These are phyloP conservation scores for Ceratobasidium sp. DNA, from an alignment of 1,284 basidiomycete species.

Conservation along the genomic window DNA sequence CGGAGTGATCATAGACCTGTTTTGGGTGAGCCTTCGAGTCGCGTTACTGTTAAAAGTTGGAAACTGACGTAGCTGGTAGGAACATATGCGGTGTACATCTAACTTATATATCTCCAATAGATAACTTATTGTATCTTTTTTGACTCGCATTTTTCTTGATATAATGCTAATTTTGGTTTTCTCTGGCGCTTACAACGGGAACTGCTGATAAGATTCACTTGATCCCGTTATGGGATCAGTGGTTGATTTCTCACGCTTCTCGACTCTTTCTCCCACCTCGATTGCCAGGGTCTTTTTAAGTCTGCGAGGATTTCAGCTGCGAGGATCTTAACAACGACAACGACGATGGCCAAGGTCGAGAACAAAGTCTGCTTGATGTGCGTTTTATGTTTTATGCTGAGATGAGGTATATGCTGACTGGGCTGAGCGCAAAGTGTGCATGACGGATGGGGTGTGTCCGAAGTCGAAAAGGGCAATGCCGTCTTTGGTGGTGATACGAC, in stretches of 20 bases:
- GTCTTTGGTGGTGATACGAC: slow-evolving; percentile 86
- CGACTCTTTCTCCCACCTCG: slow-evolving; percentile 25
- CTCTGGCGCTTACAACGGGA: neutral
- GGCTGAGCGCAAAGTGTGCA: slow-evolving; percentile 73
- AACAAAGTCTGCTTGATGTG: slow-evolving; percentile 94
- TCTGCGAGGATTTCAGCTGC: slow-evolving; percentile 20
- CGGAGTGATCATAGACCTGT: slow-evolving; percentile 56
- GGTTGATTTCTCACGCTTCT: slow-evolving; percentile 40
- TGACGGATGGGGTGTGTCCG: slow-evolving; percentile 90
- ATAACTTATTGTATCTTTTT: slow-evolving; percentile 27
- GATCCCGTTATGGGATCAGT: neutral
- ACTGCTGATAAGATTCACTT: slow-evolving; percentile 11
- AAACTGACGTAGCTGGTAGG: slow-evolving; percentile 8
- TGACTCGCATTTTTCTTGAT: neutral
- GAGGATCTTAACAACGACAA: slow-evolving; percentile 5
- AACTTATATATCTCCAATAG: slow-evolving; percentile 43
- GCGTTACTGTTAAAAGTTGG: neutral
- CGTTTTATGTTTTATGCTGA: slow-evolving; percentile 51
- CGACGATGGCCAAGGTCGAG: slow-evolving; percentile 66
- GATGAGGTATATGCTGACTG: neutral
- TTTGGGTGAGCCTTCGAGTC: slow-evolving; percentile 36
- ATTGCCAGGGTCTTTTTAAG: slow-evolving; percentile 17
- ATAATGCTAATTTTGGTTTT: slow-evolving; percentile 3
- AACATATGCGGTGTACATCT: slow-evolving; percentile 49
- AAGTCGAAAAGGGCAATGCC: slow-evolving; percentile 85